These are phyloP conservation scores for Solanum pinnatisectum DNA, from an alignment of 257 asterid genomes.

Conservation along the genomic window DNA sequence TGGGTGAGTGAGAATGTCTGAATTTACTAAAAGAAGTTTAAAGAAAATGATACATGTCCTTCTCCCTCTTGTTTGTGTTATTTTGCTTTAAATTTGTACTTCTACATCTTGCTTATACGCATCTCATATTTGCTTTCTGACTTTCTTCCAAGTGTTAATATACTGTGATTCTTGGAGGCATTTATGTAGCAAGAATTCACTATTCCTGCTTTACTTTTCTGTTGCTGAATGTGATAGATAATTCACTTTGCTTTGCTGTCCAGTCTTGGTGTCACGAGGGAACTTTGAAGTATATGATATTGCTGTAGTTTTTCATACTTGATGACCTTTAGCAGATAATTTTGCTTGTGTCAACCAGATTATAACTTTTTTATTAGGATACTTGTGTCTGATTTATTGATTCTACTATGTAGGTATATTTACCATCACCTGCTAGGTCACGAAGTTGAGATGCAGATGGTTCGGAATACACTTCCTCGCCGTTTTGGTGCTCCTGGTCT, in stretches of 20 bases:
- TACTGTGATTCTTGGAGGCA: background rate
- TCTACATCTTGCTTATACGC: background rate
- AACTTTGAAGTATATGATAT: background rate
- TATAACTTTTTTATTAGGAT: background rate
- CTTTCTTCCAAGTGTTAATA: background rate
- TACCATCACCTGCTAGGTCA: conserved; percentile 98
- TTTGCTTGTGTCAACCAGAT: background rate
- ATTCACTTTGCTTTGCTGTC: background rate
- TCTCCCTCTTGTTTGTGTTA: background rate
- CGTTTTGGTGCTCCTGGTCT: conserved; percentile 99
- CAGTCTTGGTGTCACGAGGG: background rate
- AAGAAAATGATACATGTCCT: background rate
- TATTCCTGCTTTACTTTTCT: background rate
- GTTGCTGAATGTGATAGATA: background rate
- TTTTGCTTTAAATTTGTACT: background rate
- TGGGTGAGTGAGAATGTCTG: conserved; percentile 51
- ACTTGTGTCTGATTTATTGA: background rate
- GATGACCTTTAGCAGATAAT: background rate
- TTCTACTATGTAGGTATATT: conserved; percentile 53
- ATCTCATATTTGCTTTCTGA: background rate
- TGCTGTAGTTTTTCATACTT: background rate
- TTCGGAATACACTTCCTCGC: conserved; percentile 89
- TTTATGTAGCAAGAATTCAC: background rate
- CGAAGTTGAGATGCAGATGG: conserved; percentile 99
- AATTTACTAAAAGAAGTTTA: background rate